Evolutionary conservation across 2,329 filamentous ascomycete genomes (phyloP), one percentile per base, ranked within the genome.

Genomic region (Aspergillus awamori): DNA sequence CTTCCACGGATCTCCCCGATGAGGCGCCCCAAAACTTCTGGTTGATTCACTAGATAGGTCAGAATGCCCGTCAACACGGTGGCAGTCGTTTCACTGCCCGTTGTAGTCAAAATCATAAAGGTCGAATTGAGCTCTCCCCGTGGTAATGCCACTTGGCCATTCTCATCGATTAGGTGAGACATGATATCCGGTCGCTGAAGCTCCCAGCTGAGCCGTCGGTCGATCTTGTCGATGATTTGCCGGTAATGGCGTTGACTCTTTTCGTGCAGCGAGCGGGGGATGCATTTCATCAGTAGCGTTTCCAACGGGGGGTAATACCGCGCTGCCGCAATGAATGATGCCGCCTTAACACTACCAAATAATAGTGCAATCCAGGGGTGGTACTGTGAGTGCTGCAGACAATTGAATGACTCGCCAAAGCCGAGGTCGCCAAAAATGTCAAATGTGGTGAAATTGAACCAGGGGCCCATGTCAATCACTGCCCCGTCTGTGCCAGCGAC

Each of bases 351-450:
- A 2, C 66, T 65, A 39, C 69, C 63, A 51, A 72, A 65, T 26
- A 75, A 67, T 6, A 70, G 64, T 2, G 63, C 53, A 7, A 76
- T 67, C 72, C 73, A 76, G 41, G 65, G 66, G 51, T 76, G 73
- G 24, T 70, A 67, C 15, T 64, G 59, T 30, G 62, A 69, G n/a
- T 67, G 52, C 7, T 65, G 61, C 3, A 76, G 67, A 59, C 72
- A 73, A 39, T 68, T 65, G 48, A 76, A 75, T 0, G 74, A 65
- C 51, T 76, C 71, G 6, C 71, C 73, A 47, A 75, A 76, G 6
- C 69, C 67, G 5, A 76, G 64, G 28, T 76, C 73, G 11, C 74
- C 74, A 56, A 75, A 76, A 5, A 75, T 61, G 45, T 77, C 74
- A 58, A 77, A 77, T 10, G 72, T 73, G 5, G 63, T 67, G 54